Base-by-base conservation (phyloP, 345 rosid species). In the Trapa bicornis region DNA sequence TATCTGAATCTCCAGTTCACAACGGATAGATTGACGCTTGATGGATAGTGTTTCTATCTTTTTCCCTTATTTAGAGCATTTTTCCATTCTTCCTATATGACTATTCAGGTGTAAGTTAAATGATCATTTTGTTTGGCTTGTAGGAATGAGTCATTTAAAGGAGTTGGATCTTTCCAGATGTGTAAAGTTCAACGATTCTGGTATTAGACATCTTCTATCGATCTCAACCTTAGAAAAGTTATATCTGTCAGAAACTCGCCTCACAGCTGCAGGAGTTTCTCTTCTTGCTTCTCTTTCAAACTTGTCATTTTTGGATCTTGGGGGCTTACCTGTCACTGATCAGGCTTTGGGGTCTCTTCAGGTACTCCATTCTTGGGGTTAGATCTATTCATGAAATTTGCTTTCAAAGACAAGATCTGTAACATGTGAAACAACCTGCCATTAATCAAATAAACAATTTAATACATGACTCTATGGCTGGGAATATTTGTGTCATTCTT, bases 161-260 rank as follows among this genome's bases (percentile, higher is more conserved):
- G 97, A 93, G 75, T 50, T 93, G 79, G 84, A 93, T 71, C 85
- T 93, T 72, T 87, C 97, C 2, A 83, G 97, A 72, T 93, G 96
- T 69, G 63, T 36, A 37, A 93, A 90, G 85, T 80, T 93, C 72
- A 87, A 76, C 0, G 89, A 93, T 84, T 79, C 84, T 66, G 91
- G 86, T 37, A 61, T 90, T 67, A 83, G 69, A 72, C 94, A 93
- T 66, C 87, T 94, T 58, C 61, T 80, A 11, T 84, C 97, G 62
- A 83, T 91, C 76, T 62, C 80, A 39, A 77, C 87, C 67, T 73
- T 91, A 74, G 83, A 87, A 76, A 83, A 73, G 71, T 74, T 94
- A 68, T 76, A 77, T 65, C 66, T 94, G 77, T 70, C 96, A 6
- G 88, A 85, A 78, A 88, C 97, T 0, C 80, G 84, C 3, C 38